Percentiles rank a stretch among this genome's conserved stretches.
Evolutionary conservation across 129 eudicot species (phyloP).

Genomic region (Apium graveolens): DNA sequence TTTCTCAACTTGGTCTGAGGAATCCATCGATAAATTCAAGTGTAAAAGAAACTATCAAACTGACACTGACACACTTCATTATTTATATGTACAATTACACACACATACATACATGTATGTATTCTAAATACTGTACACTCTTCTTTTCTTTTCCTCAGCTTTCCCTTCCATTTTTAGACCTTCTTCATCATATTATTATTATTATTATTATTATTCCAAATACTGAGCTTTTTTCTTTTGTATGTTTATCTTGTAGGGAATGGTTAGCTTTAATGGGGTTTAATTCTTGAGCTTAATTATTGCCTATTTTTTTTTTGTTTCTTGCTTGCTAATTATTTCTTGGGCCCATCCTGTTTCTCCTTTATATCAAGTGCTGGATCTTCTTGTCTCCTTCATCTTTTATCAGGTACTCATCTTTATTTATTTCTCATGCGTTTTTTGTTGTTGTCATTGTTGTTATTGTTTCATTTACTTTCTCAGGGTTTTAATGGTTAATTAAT

Average conservation of each 20-base stretch:
- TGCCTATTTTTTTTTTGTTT: not conserved
- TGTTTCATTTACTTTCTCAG: slow-evolving; percentile 12
- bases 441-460: slow-evolving; percentile 8
- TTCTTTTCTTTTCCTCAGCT: not conserved
- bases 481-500: slow-evolving; percentile 16
- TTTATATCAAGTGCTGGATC: not conserved
- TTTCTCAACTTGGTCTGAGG: not conserved
- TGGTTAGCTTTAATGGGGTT: slow-evolving; percentile 20
- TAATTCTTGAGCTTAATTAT: slow-evolving; percentile 17
- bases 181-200: not conserved
- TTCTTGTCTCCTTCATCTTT: slow-evolving; percentile 7
- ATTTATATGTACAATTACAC: not conserved
- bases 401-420: slow-evolving; percentile 15
- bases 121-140: not conserved
- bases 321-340: not conserved
- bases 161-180: too few species aligned
- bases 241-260: slow-evolving; percentile 19
- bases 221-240: not conserved
- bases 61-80: slow-evolving; percentile 6
- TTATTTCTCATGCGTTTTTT: slow-evolving; percentile 21
- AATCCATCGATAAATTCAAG: not conserved
- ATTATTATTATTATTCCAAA: not conserved
- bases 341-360: not conserved
- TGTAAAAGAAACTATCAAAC: not conserved
- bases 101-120: not conserved